Conservation (phyloP, 192 early-diverging fungal species). For the Mortierella hygrophila region DNA sequence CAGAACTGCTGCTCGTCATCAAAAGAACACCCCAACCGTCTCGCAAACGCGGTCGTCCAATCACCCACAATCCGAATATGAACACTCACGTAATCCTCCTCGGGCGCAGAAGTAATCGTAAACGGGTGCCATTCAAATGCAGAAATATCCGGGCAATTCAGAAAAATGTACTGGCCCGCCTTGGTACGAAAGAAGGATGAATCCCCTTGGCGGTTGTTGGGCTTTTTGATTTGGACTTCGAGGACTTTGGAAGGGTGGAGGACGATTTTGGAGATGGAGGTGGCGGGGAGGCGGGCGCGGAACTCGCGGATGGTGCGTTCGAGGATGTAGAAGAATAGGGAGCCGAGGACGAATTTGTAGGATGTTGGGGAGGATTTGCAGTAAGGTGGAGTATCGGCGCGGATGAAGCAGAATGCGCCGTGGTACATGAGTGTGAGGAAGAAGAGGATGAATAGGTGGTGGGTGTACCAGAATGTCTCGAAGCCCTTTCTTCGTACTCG, state of each 20-base stretch:
- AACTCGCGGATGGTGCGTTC: conserved; percentile 83
- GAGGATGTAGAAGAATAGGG: conserved; percentile 74
- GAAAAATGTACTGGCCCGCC: conserved; percentile 82
- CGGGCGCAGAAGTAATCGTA: conserved; percentile 80
- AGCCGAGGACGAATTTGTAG: conserved; percentile 85
- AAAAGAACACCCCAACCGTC: conserved; percentile 77
- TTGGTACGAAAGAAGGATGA: conserved; percentile 39
- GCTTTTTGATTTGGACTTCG: conserved; percentile 84
- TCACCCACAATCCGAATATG: conserved; percentile 83
- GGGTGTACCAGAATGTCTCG: conserved; percentile 90
- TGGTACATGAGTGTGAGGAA: conserved; percentile 85
- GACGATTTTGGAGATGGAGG: conserved; percentile 84
- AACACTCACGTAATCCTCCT: conserved; percentile 80
- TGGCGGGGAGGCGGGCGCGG: conserved; percentile 75
- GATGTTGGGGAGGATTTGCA: conserved; percentile 82
- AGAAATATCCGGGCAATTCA: conserved; percentile 80
- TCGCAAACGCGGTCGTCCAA: conserved; percentile 79
- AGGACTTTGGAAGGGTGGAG: conserved; percentile 86
- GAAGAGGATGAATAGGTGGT: conserved; percentile 89
- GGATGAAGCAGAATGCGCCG: conserved; percentile 89
- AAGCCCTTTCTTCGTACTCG: conserved; percentile 70
- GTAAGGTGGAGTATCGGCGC: conserved; percentile 68
- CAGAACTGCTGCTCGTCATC: conserved; percentile 60
- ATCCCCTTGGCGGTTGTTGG: conserved; percentile 22
- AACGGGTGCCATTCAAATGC: conserved; percentile 83